Percentiles rank a stretch among this genome's conserved stretches.
Evolutionary conservation across 2,329 filamentous ascomycete genomes (phyloP).

Genomic region (Aspergillus uvarum): DNA sequence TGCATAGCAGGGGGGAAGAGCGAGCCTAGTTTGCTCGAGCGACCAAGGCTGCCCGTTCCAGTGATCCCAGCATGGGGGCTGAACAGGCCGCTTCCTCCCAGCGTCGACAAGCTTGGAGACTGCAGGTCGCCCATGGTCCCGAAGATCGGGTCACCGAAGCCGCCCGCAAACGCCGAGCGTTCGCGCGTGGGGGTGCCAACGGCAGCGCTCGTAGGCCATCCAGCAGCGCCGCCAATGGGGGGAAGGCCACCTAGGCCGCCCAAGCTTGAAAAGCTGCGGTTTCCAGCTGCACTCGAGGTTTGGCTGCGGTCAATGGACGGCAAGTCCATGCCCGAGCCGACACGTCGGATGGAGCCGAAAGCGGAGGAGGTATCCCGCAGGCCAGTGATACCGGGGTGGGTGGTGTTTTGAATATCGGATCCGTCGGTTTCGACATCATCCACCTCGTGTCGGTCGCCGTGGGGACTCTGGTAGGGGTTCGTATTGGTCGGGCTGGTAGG

Average conservation of each 20-base stretch:
- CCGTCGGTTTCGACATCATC: constrained; percentile 60
- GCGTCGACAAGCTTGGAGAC: constrained; percentile 41
- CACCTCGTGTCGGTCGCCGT: constrained; percentile 68
- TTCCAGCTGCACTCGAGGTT: constrained; percentile 79
- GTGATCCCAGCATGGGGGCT: constrained; percentile 57
- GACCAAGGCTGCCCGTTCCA: constrained; percentile 66
- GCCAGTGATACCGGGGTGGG: constrained; percentile 54
- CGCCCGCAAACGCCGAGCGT: constrained; percentile 49
- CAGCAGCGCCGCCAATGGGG: constrained; percentile 51
- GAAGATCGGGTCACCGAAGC: constrained; percentile 65
- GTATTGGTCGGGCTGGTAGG: constrained; percentile 90
- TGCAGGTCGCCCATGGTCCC: constrained; percentile 75
- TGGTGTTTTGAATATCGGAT: constrained; percentile 52
- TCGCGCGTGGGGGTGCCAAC: constrained; percentile 72
- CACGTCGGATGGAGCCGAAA: constrained; percentile 58
- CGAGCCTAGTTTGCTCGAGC: constrained; percentile 79
- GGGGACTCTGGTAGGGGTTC: constrained; percentile 92
- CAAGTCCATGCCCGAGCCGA: constrained; percentile 54
- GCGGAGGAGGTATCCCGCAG: constrained; percentile 52
- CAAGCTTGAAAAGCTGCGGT: constrained; percentile 67
- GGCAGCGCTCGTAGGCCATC: constrained; percentile 60
- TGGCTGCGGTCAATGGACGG: constrained; percentile 83
- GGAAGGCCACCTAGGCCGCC: constrained; percentile 53
- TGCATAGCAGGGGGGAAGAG: constrained; percentile 89
- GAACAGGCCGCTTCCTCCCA: constrained; percentile 57